Conservation (phyloP, 805 yeast species). For the Cephaloascus fragrans region DNA sequence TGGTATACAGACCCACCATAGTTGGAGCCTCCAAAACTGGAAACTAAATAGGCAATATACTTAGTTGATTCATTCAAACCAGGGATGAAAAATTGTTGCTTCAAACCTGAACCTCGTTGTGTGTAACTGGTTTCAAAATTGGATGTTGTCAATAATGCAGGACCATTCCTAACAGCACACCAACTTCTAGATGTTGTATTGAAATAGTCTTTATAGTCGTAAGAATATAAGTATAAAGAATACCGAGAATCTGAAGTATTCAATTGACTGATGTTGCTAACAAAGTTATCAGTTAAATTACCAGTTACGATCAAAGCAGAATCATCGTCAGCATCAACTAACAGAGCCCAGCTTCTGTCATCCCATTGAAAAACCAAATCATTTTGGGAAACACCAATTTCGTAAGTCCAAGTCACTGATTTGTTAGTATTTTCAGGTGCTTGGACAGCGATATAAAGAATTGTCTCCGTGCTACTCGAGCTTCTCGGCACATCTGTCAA, state of each 20-base stretch:
- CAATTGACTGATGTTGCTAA: background rate
- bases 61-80: constrained; percentile 51
- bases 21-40: constrained; percentile 27
- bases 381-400: constrained; percentile 55
- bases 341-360: constrained; percentile 37
- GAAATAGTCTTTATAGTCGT: constrained; percentile 24
- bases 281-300: constrained; percentile 20
- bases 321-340: constrained; percentile 63
- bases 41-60: constrained; percentile 57
- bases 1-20: constrained; percentile 59
- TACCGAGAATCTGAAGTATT: constrained; percentile 12
- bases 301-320: constrained; percentile 62
- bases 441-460: constrained; percentile 25
- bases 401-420: constrained; percentile 45
- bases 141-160: constrained; percentile 16
- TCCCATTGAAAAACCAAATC: constrained; percentile 68
- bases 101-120: constrained; percentile 33
- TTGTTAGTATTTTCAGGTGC: constrained; percentile 29
- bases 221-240: constrained; percentile 37
- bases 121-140: constrained; percentile 26
- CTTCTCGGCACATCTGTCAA: constrained; percentile 21
- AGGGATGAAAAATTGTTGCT: constrained; percentile 52
- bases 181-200: constrained; percentile 41
- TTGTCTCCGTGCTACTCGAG: constrained; percentile 4
- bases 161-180: constrained; percentile 62